A percentile compares a stretch with the other conserved stretches of the same genome.
Conservation (phyloP, 441 rosid species). For the Populus hybrid region DNA sequence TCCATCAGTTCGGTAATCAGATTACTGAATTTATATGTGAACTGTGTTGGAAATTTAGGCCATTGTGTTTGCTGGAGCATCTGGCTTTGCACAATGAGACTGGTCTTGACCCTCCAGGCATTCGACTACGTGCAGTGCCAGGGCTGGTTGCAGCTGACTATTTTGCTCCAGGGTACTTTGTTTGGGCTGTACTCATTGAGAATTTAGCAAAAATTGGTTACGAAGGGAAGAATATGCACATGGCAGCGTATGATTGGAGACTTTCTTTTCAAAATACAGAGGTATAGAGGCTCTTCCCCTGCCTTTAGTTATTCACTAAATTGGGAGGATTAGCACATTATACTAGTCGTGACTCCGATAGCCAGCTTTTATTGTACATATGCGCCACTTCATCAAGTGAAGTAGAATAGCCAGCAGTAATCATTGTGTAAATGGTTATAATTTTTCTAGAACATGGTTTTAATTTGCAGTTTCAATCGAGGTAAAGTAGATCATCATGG, state of each 20-base stretch:
- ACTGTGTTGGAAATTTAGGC: constrained; percentile 31
- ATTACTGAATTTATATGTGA: constrained; percentile 1
- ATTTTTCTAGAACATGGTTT: too few relatives aligned
- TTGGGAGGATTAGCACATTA: too few relatives aligned
- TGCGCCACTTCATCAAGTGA: too few relatives aligned
- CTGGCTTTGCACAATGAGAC: constrained; percentile 58
- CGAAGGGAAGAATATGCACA: constrained; percentile 59
- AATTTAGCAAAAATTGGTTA: constrained; percentile 71
- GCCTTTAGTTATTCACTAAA: background rate
- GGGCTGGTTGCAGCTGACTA: constrained; percentile 45
- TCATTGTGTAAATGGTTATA: too few relatives aligned
- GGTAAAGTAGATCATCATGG: too few relatives aligned
- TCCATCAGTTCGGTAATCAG: background rate
- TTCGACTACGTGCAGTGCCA: constrained; percentile 49
- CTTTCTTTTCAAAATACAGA: constrained; percentile 60
- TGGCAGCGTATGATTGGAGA: constrained; percentile 44
- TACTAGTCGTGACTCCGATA: too few relatives aligned
- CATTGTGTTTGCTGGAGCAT: constrained; percentile 68
- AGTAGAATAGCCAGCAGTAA: too few relatives aligned
- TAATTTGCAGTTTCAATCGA: background rate
- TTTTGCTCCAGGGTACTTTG: too few relatives aligned
- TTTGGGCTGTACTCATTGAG: constrained; percentile 44
- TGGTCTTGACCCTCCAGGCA: constrained; percentile 67
- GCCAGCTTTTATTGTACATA: too few relatives aligned
- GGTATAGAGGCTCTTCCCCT: constrained; percentile 30